Base-by-base conservation (phyloP, 495 filamentous ascomycete species). In the Lophiostoma macrostomum region DNA sequence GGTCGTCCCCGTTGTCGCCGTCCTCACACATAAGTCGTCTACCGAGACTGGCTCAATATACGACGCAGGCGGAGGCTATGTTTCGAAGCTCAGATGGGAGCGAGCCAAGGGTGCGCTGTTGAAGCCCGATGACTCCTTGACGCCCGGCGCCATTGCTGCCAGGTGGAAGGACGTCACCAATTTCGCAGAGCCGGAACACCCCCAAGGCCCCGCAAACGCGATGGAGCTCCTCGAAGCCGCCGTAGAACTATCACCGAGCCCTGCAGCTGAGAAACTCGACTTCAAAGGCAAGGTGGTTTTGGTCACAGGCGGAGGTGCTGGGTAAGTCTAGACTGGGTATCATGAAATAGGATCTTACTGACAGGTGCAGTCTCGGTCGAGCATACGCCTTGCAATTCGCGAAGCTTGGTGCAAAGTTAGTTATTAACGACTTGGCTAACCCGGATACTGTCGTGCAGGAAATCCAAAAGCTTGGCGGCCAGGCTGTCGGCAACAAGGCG, bases 21-120 rank as follows among this genome's bases (percentile, higher is more conserved):
- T 87, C 44, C 78, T 98, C 35, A 85, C 85, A 10, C 93, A 97
- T 79, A 83, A 88, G 58, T 90, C 83, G 63, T 96, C 96, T 75
- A 84, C 79, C 2, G 93, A 97, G 75, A 88, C 78, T 16, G 94
- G 94, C 56, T 74, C 82, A 30, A 95, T 97, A 69, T 98, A 87
- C 66, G 93, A 98, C 71, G 88, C 87, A 45, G 93, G 93, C 47
- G 93, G 89, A 71, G 93, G 93, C 37, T 87, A 95, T 72, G 73
- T 95, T 29, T 88, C 93, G 49, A 98, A 97, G 79, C 69, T 96
- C 27, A 79, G 93, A 56, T 98, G 93, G 93, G 90, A 98, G 76
- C 85, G 93, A 20, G 83, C 94, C 38, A 88, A 85, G 74, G 93
- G 93, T 71, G 85, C 86, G 61, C 77, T 97, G 32, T 80, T 96